A percentile compares a stretch with the other conserved stretches of the same genome.
phyloP scores from a whole-genome alignment of 148 eudicot genomes.

The Fagopyrum tataricum region DNA sequence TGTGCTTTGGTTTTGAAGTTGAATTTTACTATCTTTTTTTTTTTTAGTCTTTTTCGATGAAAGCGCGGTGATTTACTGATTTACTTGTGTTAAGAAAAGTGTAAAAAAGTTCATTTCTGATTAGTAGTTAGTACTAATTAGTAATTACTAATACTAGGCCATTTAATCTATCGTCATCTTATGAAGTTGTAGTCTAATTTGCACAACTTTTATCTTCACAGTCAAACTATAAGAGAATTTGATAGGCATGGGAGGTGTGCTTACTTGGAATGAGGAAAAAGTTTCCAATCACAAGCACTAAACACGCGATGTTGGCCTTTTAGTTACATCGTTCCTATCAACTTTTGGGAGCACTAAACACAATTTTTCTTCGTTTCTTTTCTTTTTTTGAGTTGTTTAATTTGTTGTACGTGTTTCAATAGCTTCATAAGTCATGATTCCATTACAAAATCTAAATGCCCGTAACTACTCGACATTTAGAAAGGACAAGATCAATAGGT shows the following conservation, averaged over 20 bases:
- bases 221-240: too few species aligned
- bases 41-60: background rate
- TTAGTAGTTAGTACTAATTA: too few species aligned
- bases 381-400: too few species aligned
- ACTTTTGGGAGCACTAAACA: background rate
- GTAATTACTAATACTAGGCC: too few species aligned
- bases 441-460: too few species aligned
- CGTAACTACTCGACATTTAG: too few species aligned
- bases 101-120: background rate
- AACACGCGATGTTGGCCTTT: background rate
- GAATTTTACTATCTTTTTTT: background rate
- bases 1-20: background rate
- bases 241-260: too few species aligned
- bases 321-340: background rate
- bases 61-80: too few species aligned
- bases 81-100: background rate
- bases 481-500: too few species aligned
- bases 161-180: background rate
- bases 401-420: too few species aligned
- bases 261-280: constrained; percentile 7
- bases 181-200: background rate
- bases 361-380: background rate
- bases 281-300: background rate
- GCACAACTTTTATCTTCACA: background rate
- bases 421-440: too few species aligned